Evolutionary conservation across 1,139 yeast species (phyloP), one percentile per base, ranked within the genome.

Genomic region (Eremothecium gossypii): DNA sequence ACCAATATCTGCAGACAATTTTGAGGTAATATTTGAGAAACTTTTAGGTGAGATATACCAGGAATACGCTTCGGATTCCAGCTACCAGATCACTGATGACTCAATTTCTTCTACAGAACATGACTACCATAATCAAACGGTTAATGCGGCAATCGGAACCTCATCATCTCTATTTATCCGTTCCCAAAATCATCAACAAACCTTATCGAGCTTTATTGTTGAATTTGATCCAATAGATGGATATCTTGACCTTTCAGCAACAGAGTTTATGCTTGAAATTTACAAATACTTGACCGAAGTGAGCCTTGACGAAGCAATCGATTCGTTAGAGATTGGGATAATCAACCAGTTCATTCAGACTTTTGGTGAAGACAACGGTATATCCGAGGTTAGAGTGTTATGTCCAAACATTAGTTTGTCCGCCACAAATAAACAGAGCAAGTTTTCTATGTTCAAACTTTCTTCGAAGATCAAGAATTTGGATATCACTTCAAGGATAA

Each of bases 251-350:
- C 13, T 34, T 10, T 17, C 33, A 3, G 31, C 41, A 5, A 13
- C 40, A 4, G 29, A 20, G 3, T 10, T 23, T 20, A 9, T 34
- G n/a, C 6, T 11, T 1, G 53, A 51, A 2, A 46, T 70, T 11
- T 10, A 29, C 23, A 26, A 33, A 9, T 33, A 20, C 12, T 8
- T 38, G 8, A 27, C 33, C 13, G 27, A 27, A 11, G 28, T 27
- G n/a, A 31, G 35, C 3, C 39, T 45, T n/a, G 65, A 60, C 40
- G 66, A 71, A 7, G 63, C 77, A 2, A 66, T 87, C 58, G 96
- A 89, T 57, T 57, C 61, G 13, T 63, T 86, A 14, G 94, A 87
- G 46, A 62, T 75, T 23, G 73, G 75, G n/a, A 74, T 82, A 2
- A 68, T 84, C 9, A 61, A 60, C 31, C 42, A 23, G 44, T 51